These are phyloP conservation scores for Chenopodium quinoa DNA, from an alignment of 148 eudicot species.

Conservation along the genomic window DNA sequence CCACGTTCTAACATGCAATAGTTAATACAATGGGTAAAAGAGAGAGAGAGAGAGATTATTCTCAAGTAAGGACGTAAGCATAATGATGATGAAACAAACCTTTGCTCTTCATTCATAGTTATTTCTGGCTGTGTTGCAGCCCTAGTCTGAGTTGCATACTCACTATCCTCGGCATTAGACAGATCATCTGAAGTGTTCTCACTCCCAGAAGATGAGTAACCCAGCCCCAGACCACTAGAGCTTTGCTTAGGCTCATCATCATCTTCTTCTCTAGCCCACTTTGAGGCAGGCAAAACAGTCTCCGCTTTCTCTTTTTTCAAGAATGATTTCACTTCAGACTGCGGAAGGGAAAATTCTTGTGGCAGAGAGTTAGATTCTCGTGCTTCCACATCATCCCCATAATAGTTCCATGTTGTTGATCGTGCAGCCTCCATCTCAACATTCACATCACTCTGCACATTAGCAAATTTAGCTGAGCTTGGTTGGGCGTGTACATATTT, in stretches of 20 bases:
- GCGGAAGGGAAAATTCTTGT: constrained; percentile 44
- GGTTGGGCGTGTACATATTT: constrained; percentile 52
- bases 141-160: constrained; percentile 47
- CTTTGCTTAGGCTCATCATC: constrained; percentile 73
- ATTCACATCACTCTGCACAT: constrained; percentile 44
- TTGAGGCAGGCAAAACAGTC: constrained; percentile 70
- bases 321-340: constrained; percentile 53
- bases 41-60: background rate
- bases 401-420: constrained; percentile 42
- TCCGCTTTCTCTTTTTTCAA: constrained; percentile 52
- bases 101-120: constrained; percentile 71
- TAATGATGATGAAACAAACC: constrained; percentile 39
- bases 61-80: background rate
- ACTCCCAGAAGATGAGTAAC: constrained; percentile 94
- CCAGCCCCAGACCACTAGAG: constrained; percentile 65
- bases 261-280: constrained; percentile 97
- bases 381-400: constrained; percentile 44
- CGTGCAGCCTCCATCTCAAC: constrained; percentile 42
- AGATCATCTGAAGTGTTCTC: constrained; percentile 64
- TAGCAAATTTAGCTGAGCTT: constrained; percentile 45
- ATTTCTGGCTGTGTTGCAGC: constrained; percentile 56
- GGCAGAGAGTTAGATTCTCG: constrained; percentile 39
- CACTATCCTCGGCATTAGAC: constrained; percentile 47
- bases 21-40: background rate
- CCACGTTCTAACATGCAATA: background rate